Evolutionary conservation across 345 rosid genomes (phyloP), one percentile per base, ranked within the genome.

Genomic region (Eutrema yunnanense): DNA sequence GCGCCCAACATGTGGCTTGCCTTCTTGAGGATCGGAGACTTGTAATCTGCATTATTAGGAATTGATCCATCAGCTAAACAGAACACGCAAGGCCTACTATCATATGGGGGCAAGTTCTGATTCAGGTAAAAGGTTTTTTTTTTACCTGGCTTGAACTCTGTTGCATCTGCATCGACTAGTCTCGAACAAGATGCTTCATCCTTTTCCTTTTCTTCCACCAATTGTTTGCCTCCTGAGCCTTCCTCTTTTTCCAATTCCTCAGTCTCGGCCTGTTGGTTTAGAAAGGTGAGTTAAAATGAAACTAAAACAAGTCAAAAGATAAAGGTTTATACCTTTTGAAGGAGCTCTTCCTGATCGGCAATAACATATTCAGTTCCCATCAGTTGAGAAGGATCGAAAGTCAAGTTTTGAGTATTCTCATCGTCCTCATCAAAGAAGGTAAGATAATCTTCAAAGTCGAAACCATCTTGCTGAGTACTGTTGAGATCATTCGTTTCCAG

Each of bases 1-100:
- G 84, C 70, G n/a, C 93, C 85, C 82, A 92, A 62, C 96, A 90
- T 85, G 52, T 86, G 86, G 82, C 96, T 88, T 42, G 89, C 89
- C 61, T 86, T 81, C 78, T 90, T 90, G 69, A 87, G 61, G 72
- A 87, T 82, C 2, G 97, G 81, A 79, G 84, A 74, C 66, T 89
- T 87, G 62, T 74, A 12, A 80, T 80, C 98, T 92, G 85, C 74
- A 73, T 32, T 65, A 42, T 22, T 9, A 60, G 3, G 8, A 38
- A 46, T 4, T 29, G 43, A 74, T 32, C 22, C 12, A 68, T 75
- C 58, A 60, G 29, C 50, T 27, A 67, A 51, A 32, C 62, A 76
- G 38, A 58, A 66, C 34, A 58, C 12, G 4, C 8, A 6, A 50
- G n/a, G 22, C 48, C 19, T 40, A 49, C 8, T 29, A 73, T 1